A percentile compares a stretch with the other conserved stretches of the same genome.
phyloP scores from a whole-genome alignment of 306 rosid species.

The Purshia tridentata region DNA sequence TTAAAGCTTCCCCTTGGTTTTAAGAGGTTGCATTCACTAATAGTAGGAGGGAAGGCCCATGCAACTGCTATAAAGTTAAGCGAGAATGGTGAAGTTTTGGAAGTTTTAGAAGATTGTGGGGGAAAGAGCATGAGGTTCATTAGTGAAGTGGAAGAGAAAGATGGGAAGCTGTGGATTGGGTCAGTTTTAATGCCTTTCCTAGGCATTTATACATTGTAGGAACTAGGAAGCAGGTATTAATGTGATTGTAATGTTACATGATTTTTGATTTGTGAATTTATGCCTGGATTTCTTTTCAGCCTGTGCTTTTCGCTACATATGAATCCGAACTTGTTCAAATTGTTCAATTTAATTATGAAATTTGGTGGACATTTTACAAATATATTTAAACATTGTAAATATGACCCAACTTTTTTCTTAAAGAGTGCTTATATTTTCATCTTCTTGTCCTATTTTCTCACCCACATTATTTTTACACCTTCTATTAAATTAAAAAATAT shows the following conservation, averaged over 20 bases:
- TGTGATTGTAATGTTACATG: not conserved
- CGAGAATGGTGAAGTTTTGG: constrained; percentile 58
- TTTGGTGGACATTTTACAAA: too few species aligned
- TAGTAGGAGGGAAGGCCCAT: constrained; percentile 66
- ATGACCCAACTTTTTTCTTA: too few species aligned
- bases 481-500: too few species aligned
- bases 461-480: too few species aligned
- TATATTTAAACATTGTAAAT: too few species aligned
- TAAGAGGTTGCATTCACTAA: constrained; percentile 55
- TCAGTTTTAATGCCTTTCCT: constrained; percentile 79
- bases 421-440: too few species aligned
- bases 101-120: constrained; percentile 72
- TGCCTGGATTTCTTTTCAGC: not conserved
- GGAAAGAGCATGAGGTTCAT: constrained; percentile 66
- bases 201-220: constrained; percentile 44
- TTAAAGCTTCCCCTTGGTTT: constrained; percentile 52
- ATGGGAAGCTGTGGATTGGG: constrained; percentile 84
- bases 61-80: constrained; percentile 66
- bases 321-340: too few species aligned
- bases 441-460: too few species aligned
- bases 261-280: constrained; percentile 3
- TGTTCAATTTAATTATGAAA: too few species aligned
- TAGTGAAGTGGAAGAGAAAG: constrained; percentile 88
- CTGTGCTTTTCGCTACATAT: not conserved
- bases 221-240: not conserved